Base-by-base conservation (phyloP, 352 stramenopile species). In the Halophytophthora polymorphica region DNA sequence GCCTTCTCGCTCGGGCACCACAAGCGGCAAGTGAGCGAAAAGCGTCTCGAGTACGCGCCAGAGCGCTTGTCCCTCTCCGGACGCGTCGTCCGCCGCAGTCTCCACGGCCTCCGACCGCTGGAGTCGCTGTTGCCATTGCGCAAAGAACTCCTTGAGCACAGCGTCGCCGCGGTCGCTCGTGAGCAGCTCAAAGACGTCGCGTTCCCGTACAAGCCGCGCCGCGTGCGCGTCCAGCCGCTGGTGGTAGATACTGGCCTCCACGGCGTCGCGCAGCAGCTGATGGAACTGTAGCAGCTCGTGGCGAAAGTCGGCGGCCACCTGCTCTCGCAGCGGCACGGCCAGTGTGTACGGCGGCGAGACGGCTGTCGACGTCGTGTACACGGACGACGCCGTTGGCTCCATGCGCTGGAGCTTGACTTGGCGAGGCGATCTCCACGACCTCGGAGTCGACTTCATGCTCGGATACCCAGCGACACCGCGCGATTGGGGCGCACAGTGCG, bases 251-350 rank as follows among this genome's bases (percentile, higher is more conserved):
- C 39, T 51, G 19, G 43, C 42, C 2, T 64, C 49, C 1, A 74
- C 61, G 2, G 61, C 58, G 42, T 90, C 77, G 0, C 66, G 63
- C 11, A 90, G 53, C 10, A 85, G 45, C 54, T 90, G 80, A 42
- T 88, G 77, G 47, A 90, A 84, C 31, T 75, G 69, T 46, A 90
- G 81, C 2, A 90, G 65, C 35, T 88, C 75, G 41, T 87, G 69
- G 6, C 64, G 72, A 35, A 84, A 83, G 34, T 69, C 73, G 21
- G 46, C 51, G 21, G 67, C 52, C 37, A 77, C 44, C 28, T 77
- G 64, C 23, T 75, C 66, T 28, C 61, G 62, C 6, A 83, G 45
- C 15, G 66, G 39, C 21, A 41, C 38, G n/a, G 50, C 47, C 2
- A 66, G 41, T 1, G 53, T 58, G 33, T 67, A 67, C 13, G 47